Conservation (phyloP, 495 filamentous ascomycete genomes). For the Hyaloscypha hepaticicola region DNA sequence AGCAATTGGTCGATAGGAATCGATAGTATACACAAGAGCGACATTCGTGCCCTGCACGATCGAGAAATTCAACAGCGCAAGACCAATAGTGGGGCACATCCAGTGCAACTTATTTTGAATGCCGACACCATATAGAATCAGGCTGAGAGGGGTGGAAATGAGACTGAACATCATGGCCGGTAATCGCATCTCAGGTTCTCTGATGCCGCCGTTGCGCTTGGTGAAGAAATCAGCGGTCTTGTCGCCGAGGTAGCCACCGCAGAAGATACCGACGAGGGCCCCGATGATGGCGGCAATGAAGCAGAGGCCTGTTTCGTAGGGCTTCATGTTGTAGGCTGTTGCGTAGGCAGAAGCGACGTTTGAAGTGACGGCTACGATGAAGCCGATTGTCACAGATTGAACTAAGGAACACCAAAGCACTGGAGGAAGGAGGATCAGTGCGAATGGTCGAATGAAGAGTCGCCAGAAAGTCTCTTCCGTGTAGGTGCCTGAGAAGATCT, state of each 20-base stretch:
- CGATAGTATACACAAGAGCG: slow-evolving; percentile 53
- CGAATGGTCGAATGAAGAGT: slow-evolving; percentile 47
- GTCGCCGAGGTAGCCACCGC: slow-evolving; percentile 50
- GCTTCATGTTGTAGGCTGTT: slow-evolving; percentile 43
- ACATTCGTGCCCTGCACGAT: slow-evolving; percentile 53
- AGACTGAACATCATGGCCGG: slow-evolving; percentile 45
- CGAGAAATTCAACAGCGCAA: slow-evolving; percentile 50
- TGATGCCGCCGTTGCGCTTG: slow-evolving; percentile 48
- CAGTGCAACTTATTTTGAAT: slow-evolving; percentile 51
- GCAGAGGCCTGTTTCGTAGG: slow-evolving; percentile 51
- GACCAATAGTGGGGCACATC: slow-evolving; percentile 54
- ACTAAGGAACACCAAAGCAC: slow-evolving; percentile 52
- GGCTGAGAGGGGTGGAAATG: slow-evolving; percentile 44
- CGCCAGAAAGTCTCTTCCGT: slow-evolving; percentile 46
- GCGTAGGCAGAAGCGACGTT: slow-evolving; percentile 49
- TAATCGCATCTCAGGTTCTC: slow-evolving; percentile 56
- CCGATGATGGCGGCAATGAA: slow-evolving; percentile 52
- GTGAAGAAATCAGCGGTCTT: slow-evolving; percentile 49
- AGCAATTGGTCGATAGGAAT: slow-evolving; percentile 52
- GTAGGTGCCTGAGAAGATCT: slow-evolving; percentile 38
- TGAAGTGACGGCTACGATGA: slow-evolving; percentile 52
- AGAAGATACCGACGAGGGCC: slow-evolving; percentile 45
- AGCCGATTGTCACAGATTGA: slow-evolving; percentile 51
- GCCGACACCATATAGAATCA: slow-evolving; percentile 53
- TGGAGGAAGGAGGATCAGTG: slow-evolving; percentile 46